These are phyloP conservation scores for Aspergillus persii DNA, from an alignment of 2,329 filamentous ascomycete genomes.

Conservation along the genomic window DNA sequence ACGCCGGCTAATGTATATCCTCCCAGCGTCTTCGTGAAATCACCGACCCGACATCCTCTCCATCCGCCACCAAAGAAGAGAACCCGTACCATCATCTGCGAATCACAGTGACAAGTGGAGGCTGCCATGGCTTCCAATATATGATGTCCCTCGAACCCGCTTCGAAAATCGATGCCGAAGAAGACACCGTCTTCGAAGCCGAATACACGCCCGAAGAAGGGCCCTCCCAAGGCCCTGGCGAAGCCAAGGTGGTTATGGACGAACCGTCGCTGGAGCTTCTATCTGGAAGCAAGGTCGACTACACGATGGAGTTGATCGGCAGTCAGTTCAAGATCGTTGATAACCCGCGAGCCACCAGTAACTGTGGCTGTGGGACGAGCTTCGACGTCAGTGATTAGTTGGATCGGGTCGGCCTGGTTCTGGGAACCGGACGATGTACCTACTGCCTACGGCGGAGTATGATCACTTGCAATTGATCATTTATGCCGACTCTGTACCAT, in stretches of 20 bases:
- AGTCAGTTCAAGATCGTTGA: constrained; percentile 96
- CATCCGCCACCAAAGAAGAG: constrained; percentile 34
- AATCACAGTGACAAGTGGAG: constrained; percentile 86
- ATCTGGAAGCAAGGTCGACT: constrained; percentile 93
- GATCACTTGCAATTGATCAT: neutral
- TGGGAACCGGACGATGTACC: too few species aligned
- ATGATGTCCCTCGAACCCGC: constrained; percentile 75
- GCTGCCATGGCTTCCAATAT: constrained; percentile 98
- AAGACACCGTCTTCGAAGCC: constrained; percentile 85
- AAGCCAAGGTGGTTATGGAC: constrained; percentile 85
- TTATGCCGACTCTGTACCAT: constrained; percentile 17
- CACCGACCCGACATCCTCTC: constrained; percentile 51
- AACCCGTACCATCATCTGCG: constrained; percentile 85
- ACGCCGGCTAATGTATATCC: neutral
- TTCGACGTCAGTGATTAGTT: constrained; percentile 78
- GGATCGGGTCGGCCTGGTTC: neutral
- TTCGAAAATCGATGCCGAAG: constrained; percentile 61
- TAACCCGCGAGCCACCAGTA: constrained; percentile 87
- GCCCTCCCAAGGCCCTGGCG: constrained; percentile 42
- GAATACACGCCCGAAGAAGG: constrained; percentile 35
- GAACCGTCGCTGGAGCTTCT: constrained; percentile 81
- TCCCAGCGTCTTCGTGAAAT: constrained; percentile 69
- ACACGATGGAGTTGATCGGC: constrained; percentile 90
- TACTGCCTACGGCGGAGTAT: neutral
- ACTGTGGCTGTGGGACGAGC: constrained; percentile 94